Percentiles rank a stretch among this genome's conserved stretches.
Evolutionary conservation across 2,329 filamentous ascomycete genomes (phyloP).

Genomic region (Lecanicillium sp.): DNA sequence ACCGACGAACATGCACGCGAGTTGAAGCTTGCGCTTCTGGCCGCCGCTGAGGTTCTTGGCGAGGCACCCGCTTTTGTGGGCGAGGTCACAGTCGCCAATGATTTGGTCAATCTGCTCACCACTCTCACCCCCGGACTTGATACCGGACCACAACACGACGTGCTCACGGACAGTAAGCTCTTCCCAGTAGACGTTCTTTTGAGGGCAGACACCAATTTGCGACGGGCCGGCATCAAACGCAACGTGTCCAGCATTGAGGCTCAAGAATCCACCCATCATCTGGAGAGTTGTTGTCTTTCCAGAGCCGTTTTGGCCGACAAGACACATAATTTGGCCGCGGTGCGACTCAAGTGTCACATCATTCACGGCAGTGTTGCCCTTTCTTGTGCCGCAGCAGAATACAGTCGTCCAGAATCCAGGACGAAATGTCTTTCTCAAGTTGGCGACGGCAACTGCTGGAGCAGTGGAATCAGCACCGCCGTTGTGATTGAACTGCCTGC

Average conservation of each 20-base stretch:
- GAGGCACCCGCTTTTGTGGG: constrained; percentile 47
- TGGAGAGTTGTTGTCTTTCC: constrained; percentile 68
- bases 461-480: constrained; percentile 11
- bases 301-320: constrained; percentile 64
- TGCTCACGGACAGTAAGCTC: constrained; percentile 61
- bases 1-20: constrained; percentile 67
- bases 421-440: constrained; percentile 28
- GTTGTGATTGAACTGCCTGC: constrained; percentile 22
- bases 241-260: constrained; percentile 54
- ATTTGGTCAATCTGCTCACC: constrained; percentile 43
- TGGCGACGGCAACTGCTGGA: background rate
- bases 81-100: constrained; percentile 53
- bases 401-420: constrained; percentile 24
- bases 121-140: constrained; percentile 46
- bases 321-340: constrained; percentile 56
- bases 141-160: constrained; percentile 54
- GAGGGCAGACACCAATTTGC: constrained; percentile 53
- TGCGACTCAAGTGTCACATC: constrained; percentile 53
- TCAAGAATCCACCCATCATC: constrained; percentile 58
- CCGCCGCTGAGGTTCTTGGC: constrained; percentile 58
- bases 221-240: constrained; percentile 44
- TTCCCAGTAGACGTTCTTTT: constrained; percentile 64
- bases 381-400: constrained; percentile 25
- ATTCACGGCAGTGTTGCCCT: constrained; percentile 50
- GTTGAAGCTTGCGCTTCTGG: constrained; percentile 63